Percentiles rank a stretch among this genome's conserved stretches.
phyloP scores from a whole-genome alignment of 2,329 filamentous ascomycete genomes.

The Fusarium sp. region DNA sequence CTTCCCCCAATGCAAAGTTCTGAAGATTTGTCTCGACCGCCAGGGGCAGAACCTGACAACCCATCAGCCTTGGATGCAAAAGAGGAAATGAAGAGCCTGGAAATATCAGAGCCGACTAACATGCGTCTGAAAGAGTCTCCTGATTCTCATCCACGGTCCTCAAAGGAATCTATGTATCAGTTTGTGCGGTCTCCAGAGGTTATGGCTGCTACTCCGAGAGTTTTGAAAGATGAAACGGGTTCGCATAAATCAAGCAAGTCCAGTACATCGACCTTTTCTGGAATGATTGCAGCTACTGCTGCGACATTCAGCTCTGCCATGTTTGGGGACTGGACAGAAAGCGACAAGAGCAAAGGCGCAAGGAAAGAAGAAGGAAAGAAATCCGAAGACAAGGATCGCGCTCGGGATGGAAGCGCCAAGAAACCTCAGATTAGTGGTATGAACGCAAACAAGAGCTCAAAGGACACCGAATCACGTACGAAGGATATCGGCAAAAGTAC shows the following conservation, averaged over 20 bases:
- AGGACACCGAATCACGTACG: background rate
- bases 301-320: slow-evolving; percentile 41
- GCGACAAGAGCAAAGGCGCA: slow-evolving; percentile 54
- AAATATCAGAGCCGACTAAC: background rate
- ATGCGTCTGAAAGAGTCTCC: slow-evolving; percentile 11
- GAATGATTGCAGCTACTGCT: slow-evolving; percentile 36
- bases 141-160: slow-evolving; percentile 12
- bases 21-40: background rate
- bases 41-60: background rate
- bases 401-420: background rate
- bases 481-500: slow-evolving; percentile 34
- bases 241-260: background rate
- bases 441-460: background rate
- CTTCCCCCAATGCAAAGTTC: background rate
- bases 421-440: slow-evolving; percentile 1
- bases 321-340: slow-evolving; percentile 46
- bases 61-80: slow-evolving; percentile 45
- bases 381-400: background rate
- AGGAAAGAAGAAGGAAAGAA: slow-evolving; percentile 43
- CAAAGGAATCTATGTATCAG: slow-evolving; percentile 1
- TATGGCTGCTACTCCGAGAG: background rate
- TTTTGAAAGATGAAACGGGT: background rate
- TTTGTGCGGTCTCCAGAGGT: background rate
- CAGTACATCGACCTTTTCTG: slow-evolving; percentile 19
- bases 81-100: slow-evolving; percentile 45